These are phyloP conservation scores for Trametopsis cervina DNA, from an alignment of 768 basidiomycete species.

Conservation along the genomic window DNA sequence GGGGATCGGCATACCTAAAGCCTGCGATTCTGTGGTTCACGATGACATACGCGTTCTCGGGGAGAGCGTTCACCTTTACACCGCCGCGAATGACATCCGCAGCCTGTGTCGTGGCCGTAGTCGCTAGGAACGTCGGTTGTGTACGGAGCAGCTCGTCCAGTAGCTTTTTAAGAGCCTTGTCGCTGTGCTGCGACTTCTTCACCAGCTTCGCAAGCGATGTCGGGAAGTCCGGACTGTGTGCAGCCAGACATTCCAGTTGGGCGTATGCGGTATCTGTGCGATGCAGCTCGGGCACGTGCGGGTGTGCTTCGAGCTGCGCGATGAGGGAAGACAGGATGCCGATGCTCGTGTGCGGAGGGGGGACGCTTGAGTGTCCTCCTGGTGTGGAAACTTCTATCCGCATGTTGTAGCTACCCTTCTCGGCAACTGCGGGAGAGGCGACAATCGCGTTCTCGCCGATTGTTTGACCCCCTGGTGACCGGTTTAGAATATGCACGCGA, in stretches of 20 bases:
- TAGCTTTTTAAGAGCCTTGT: conserved; percentile 43
- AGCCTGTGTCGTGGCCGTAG: conserved; percentile 71
- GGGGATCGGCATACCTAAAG: conserved; percentile 13
- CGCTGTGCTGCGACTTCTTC: conserved; percentile 36
- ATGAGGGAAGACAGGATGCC: conserved; percentile 40
- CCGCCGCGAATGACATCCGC: conserved; percentile 48
- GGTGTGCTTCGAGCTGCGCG: conserved; percentile 37
- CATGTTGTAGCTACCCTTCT: conserved; percentile 67
- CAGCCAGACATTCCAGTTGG: conserved; percentile 57
- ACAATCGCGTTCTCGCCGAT: conserved; percentile 47
- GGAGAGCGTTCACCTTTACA: conserved; percentile 59
- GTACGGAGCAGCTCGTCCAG: conserved; percentile 34
- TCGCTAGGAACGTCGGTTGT: conserved; percentile 26
- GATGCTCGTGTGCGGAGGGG: conserved; percentile 68
- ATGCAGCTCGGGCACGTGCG: conserved; percentile 15
- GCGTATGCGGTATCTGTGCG: conserved; percentile 29
- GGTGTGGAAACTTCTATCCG: conserved; percentile 56
- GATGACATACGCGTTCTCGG: conserved; percentile 62
- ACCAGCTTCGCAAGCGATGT: conserved; percentile 39
- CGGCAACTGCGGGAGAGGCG: conserved; percentile 58
- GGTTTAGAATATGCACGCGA: background rate
- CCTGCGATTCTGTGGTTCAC: conserved; percentile 65
- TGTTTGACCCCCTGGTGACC: conserved; percentile 38
- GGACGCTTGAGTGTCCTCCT: conserved; percentile 85
- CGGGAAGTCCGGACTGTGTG: conserved; percentile 49